Percentiles rank a stretch among this genome's conserved stretches.
phyloP scores from a whole-genome alignment of 148 eudicot genomes.

The Simmondsia chinensis region DNA sequence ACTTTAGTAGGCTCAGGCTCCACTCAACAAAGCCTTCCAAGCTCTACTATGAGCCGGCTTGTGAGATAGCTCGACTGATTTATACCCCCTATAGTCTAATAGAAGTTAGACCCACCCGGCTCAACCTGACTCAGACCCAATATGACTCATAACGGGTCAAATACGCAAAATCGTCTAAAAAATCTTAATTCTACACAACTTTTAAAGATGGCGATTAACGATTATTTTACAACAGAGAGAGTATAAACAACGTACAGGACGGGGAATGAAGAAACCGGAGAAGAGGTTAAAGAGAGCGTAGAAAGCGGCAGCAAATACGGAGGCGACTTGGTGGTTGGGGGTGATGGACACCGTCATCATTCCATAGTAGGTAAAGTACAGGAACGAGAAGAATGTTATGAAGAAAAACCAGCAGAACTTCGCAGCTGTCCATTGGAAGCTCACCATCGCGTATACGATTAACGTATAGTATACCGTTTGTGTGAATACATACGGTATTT shows the following conservation, averaged over 20 bases:
- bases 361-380: constrained; percentile 92
- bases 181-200: too few relatives aligned
- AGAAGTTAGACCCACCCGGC: too few relatives aligned
- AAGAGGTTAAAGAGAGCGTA: constrained; percentile 86
- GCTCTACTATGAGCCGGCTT: too few relatives aligned
- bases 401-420: constrained; percentile 95
- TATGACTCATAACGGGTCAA: too few relatives aligned
- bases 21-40: too few relatives aligned
- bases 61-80: too few relatives aligned
- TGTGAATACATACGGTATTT: constrained; percentile 68
- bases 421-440: constrained; percentile 72
- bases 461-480: constrained; percentile 54
- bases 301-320: constrained; percentile 88
- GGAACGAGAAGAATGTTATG: constrained; percentile 69
- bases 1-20: too few relatives aligned
- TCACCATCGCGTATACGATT: constrained; percentile 85
- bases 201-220: background rate
- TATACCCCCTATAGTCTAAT: too few relatives aligned
- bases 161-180: too few relatives aligned
- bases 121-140: too few relatives aligned
- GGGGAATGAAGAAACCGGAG: constrained; percentile 94
- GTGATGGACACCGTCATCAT: constrained; percentile 99
- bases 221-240: too few relatives aligned
- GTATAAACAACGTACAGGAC: constrained; percentile 95
- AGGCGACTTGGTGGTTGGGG: constrained; percentile 91